These are phyloP conservation scores for Penicillium ucsense DNA, from an alignment of 495 filamentous ascomycete species.

Conservation along the genomic window DNA sequence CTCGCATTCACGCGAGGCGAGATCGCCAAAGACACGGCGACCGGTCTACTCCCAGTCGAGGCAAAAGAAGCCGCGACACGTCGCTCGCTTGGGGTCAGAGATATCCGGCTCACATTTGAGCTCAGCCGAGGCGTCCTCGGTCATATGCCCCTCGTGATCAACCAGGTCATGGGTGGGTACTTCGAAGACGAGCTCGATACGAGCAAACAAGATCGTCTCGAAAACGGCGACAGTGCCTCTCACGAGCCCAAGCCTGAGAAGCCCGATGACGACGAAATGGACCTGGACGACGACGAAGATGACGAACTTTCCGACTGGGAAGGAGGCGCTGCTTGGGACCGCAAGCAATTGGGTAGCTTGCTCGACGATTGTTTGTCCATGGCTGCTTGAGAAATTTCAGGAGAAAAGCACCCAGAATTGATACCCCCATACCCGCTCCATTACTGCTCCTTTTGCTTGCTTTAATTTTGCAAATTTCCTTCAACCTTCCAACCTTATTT, in stretches of 20 bases:
- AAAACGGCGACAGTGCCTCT: constrained; percentile 16
- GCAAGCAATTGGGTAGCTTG: constrained; percentile 52
- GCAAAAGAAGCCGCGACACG: constrained; percentile 57
- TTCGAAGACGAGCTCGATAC: constrained; percentile 68
- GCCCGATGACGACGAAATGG: constrained; percentile 45
- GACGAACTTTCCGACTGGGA: constrained; percentile 53
- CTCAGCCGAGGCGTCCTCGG: constrained; percentile 64
- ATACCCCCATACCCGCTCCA: not conserved
- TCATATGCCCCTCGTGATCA: constrained; percentile 65
- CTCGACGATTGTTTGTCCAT: constrained; percentile 55
- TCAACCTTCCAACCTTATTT: not conserved
- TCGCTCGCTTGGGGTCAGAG: constrained; percentile 62
- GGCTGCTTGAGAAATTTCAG: constrained; percentile 22
- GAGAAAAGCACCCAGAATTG: constrained; percentile 6
- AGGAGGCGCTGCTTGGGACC: constrained; percentile 53
- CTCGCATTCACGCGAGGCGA: constrained; percentile 55
- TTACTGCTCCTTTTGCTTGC: not conserved
- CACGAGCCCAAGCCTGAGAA: constrained; percentile 29
- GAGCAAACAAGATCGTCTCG: constrained; percentile 37
- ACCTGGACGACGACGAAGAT: constrained; percentile 55
- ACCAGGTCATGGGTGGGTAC: constrained; percentile 60
- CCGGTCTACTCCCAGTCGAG: constrained; percentile 68
- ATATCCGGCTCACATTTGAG: constrained; percentile 66
- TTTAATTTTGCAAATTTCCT: not conserved
- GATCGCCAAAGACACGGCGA: constrained; percentile 50